Evolutionary conservation across 1,284 basidiomycete genomes (phyloP).

Genomic region (Serendipita sp.): DNA sequence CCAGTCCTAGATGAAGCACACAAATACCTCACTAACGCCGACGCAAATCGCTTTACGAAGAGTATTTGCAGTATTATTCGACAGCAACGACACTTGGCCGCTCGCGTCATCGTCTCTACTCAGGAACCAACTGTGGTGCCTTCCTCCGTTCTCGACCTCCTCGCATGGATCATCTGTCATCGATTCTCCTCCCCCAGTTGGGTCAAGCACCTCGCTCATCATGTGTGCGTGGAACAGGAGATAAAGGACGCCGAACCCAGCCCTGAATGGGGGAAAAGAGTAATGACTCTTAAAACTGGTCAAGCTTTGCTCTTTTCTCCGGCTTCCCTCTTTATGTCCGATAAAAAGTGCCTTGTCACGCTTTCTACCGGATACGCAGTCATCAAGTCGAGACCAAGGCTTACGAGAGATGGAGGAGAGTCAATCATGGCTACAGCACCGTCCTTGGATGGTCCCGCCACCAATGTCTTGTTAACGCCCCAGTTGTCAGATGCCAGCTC

Average conservation of each 20-base stretch:
- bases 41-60: slow-evolving; percentile 31
- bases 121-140: slow-evolving; percentile 65
- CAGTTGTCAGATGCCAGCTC: too few species aligned
- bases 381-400: not conserved
- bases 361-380: not conserved
- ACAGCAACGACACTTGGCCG: slow-evolving; percentile 56
- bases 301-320: not conserved
- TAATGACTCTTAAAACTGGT: not conserved
- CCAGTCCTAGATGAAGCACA: too few species aligned
- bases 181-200: slow-evolving; percentile 60
- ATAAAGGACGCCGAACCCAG: too few species aligned
- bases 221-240: slow-evolving; percentile 39
- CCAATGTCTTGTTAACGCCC: too few species aligned
- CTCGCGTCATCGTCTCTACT: slow-evolving; percentile 58
- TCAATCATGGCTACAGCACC: not conserved
- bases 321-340: not conserved
- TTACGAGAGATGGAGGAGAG: not conserved
- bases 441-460: too few species aligned
- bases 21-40: slow-evolving; percentile 4
- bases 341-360: not conserved
- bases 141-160: slow-evolving; percentile 51
- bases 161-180: slow-evolving; percentile 47
- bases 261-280: not conserved
- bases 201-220: slow-evolving; percentile 53
- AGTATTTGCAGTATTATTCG: slow-evolving; percentile 44